Percentiles rank a stretch among this genome's conserved stretches.
Evolutionary conservation across 768 basidiomycete species (phyloP).

Genomic region (Coprinopsis sp.): DNA sequence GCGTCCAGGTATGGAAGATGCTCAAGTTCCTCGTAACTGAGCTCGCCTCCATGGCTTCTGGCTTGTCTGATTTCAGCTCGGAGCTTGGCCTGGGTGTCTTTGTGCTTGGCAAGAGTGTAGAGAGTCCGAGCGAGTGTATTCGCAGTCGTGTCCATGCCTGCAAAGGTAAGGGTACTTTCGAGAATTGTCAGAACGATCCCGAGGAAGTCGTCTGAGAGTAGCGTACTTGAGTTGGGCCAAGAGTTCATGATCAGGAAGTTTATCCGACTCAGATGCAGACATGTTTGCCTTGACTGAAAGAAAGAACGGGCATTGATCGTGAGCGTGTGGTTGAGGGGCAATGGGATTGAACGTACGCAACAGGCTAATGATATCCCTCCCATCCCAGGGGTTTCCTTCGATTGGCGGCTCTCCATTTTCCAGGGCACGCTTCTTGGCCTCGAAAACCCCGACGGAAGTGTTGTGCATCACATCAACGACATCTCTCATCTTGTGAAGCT

Average conservation of each 20-base stretch:
- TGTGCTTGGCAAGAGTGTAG: conserved; percentile 27
- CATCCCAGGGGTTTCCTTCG: conserved; percentile 28
- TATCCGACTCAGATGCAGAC: conserved; percentile 26
- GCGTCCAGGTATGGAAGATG: conserved; percentile 36
- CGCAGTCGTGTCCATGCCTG: conserved; percentile 41
- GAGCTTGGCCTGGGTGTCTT: conserved; percentile 33
- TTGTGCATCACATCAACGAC: conserved; percentile 30
- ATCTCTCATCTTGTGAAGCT: conserved; percentile 23
- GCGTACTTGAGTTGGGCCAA: conserved; percentile 33
- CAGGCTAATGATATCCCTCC: conserved; percentile 45
- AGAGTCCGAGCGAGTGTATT: conserved; percentile 31
- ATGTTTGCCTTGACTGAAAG: conserved; percentile 37
- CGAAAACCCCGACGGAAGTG: conserved; percentile 28
- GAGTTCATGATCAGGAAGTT: conserved; percentile 32
- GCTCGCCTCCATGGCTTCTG: conserved; percentile 16
- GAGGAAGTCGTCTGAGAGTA: no score
- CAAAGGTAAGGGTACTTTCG: conserved; percentile 33
- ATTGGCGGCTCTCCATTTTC: conserved; percentile 25
- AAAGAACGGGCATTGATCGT: neutral
- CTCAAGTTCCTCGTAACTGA: conserved; percentile 34
- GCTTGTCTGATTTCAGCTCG: conserved; percentile 31
- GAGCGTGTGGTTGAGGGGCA: neutral
- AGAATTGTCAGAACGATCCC: neutral
- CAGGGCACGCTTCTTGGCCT: conserved; percentile 29
- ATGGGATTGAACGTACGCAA: conserved; percentile 29